Evolutionary conservation across 192 early-diverging fungal genomes (phyloP).

Genomic region (Phycomyces blakesleeanus): DNA sequence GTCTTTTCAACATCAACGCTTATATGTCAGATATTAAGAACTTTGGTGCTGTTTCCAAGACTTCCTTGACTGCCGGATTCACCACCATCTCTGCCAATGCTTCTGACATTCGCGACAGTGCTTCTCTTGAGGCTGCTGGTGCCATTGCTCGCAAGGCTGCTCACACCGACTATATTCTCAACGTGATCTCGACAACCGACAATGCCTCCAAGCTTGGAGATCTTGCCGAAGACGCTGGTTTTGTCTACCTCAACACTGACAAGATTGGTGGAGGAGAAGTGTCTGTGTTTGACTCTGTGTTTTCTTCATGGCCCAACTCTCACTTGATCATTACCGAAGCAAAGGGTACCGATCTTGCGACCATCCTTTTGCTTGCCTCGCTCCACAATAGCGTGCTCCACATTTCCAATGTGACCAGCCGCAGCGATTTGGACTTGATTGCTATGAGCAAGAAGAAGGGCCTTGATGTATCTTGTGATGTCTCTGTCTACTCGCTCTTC

Average conservation of each 20-base stretch:
- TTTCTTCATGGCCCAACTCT: constrained; percentile 75
- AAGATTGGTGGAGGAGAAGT: constrained; percentile 49
- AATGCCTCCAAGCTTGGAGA: constrained; percentile 52
- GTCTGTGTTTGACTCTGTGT: constrained; percentile 65
- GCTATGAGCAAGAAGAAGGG: constrained; percentile 83
- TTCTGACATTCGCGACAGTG: constrained; percentile 36
- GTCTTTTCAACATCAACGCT: constrained; percentile 79
- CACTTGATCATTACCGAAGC: constrained; percentile 82
- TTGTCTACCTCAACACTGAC: constrained; percentile 60
- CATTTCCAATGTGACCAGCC: constrained; percentile 77
- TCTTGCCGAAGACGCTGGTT: constrained; percentile 40
- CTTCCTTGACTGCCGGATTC: constrained; percentile 82
- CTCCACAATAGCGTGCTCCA: constrained; percentile 81
- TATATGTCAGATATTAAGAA: constrained; percentile 58
- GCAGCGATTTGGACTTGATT: constrained; percentile 84
- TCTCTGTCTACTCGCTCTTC: constrained; percentile 81
- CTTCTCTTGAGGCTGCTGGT: constrained; percentile 46
- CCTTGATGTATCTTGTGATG: constrained; percentile 87
- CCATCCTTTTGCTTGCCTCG: constrained; percentile 82
- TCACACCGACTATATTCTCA: constrained; percentile 70
- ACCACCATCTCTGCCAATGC: constrained; percentile 70
- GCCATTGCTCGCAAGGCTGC: constrained; percentile 53
- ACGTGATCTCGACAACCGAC: constrained; percentile 62
- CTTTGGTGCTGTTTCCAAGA: constrained; percentile 59
- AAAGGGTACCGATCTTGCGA: constrained; percentile 80